Evolutionary conservation across 352 stramenopile species (phyloP), one percentile per base, ranked within the genome.

Genomic region (Peronospora destructor): DNA sequence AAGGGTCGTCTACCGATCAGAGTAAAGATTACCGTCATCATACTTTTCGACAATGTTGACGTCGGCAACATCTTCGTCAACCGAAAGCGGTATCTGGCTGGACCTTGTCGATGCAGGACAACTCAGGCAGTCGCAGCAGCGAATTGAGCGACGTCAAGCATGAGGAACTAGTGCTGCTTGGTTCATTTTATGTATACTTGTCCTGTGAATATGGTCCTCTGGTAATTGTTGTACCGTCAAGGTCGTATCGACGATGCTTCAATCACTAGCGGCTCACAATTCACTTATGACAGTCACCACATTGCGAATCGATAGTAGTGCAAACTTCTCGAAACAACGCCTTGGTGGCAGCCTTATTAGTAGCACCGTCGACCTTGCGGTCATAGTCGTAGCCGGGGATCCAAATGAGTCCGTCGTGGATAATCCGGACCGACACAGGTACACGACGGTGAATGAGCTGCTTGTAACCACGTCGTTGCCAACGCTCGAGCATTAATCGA

Each of bases 371-470:
- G 12, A 57, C 67, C n/a, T 71, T 64, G 41, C 75, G 59, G 28
- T 91, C 75, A 46, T 91, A 85, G 49, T 85, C 73, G 51, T 87
- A 87, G 47, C 79, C 70, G 0, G 79, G 72, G 17, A 87, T 80
- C 79, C 79, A 91, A 16, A 91, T 67, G 19, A 89, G 38, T 6
- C 76, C 80, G 38, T 76, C 61, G 28, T 73, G 71, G n/a, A 85
- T 76, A 21, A 88, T 47, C 6, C 80, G 75, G 23, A 91, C 55
- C 44, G 87, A 88, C 19, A 86, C 75, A n/a, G 77, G 71, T 1
- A 71, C 50, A n/a, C 58, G 49, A 19, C 77, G 68, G 47, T 91
- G 80, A 45, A 87, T 84, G 39, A 84, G 76, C 65, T 91, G 80
- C 35, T 76, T 70, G 57, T 91, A 91, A 3, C 77, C 76, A 19